A percentile compares a stretch with the other conserved stretches of the same genome.
Evolutionary conservation across 257 asterid genomes (phyloP).

Genomic region (Verbascum thapsus): DNA sequence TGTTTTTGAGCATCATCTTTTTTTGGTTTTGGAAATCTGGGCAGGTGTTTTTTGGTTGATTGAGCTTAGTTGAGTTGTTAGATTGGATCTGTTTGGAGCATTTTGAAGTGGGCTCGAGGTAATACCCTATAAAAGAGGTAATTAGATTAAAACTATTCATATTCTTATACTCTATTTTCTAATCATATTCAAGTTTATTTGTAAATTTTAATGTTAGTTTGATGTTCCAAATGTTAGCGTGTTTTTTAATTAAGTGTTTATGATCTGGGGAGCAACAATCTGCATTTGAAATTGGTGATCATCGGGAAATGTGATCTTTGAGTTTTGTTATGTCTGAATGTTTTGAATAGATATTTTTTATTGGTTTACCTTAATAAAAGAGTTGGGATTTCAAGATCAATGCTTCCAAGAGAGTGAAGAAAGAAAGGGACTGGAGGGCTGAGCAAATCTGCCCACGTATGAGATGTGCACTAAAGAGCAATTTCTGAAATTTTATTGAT

Average conservation of each 20-base stretch:
- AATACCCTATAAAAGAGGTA: constrained; percentile 39
- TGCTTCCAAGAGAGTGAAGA: constrained; percentile 28
- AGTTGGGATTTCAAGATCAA: constrained; percentile 34
- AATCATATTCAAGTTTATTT: constrained; percentile 19
- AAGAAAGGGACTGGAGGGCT: no score
- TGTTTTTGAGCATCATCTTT: constrained; percentile 30
- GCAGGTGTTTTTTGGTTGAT: constrained; percentile 30
- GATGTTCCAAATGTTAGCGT: constrained; percentile 15
- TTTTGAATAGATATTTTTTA: no score
- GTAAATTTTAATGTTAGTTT: constrained; percentile 19
- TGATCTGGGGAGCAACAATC: constrained; percentile 32
- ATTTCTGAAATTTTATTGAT: no score
- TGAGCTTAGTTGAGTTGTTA: constrained; percentile 35
- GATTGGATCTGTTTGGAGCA: constrained; percentile 51
- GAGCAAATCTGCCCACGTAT: no score
- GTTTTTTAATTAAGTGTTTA: constrained; percentile 18
- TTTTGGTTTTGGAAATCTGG: constrained; percentile 35
- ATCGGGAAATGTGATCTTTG: constrained; percentile 31
- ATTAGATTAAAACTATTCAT: constrained; percentile 22
- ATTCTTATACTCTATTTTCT: constrained; percentile 22
- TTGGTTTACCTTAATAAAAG: constrained; percentile 12
- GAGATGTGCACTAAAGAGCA: no score
- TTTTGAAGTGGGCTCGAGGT: constrained; percentile 31
- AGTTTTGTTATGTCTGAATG: constrained; percentile 33
- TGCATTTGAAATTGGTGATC: constrained; percentile 19